Base-by-base conservation (phyloP, 768 basidiomycete genomes). In the Serendipita sp. region DNA sequence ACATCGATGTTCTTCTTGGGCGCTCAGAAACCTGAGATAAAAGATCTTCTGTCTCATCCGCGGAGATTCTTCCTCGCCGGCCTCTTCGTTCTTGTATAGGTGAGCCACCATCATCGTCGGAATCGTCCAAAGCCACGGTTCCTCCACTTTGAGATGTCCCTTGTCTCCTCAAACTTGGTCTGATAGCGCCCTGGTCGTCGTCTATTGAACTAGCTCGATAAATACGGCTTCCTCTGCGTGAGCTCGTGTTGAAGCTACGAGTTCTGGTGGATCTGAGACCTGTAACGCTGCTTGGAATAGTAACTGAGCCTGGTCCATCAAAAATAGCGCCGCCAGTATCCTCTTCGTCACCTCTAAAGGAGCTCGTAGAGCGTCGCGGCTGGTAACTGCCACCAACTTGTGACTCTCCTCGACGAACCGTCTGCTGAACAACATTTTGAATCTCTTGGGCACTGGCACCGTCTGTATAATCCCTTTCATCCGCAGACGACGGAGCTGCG, bases 381-480 rank as follows among this genome's bases (percentile, higher is more conserved):
- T 38, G 56, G 35, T 60, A 60, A n/a, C 56, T 60, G 30, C 56
- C 34, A 30, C 28, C 83, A 69, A 82, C 80, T 62, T 84, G 83
- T 3, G 90, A 90, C 70, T 88, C 82, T 18, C 84, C 80, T 46
- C 87, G 79, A 37, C 75, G 79, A n/a, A 28, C 77, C 63, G 70
- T 77, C 67, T 78, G 80, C 41, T 75, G 75, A n/a, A 86, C 69
- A 16, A 81, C 89, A 67, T 77, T 73, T 65, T 81, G 74, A 48
- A 94, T 90, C 66, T 91, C 91, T 35, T 83, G 76, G 4, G 83
- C 78, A 10, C 88, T 86, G 38, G 91, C 91, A 45, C 89, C 90
- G 69, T 93, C 91, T 1, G 91, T 92, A 72, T 93, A 93, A 75
- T 93, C 91, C 35, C 56, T 60, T n/a, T 60, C 56, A n/a, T 60